Base-by-base conservation (phyloP, 2,329 filamentous ascomycete genomes). In the Falciphora oryzae region DNA sequence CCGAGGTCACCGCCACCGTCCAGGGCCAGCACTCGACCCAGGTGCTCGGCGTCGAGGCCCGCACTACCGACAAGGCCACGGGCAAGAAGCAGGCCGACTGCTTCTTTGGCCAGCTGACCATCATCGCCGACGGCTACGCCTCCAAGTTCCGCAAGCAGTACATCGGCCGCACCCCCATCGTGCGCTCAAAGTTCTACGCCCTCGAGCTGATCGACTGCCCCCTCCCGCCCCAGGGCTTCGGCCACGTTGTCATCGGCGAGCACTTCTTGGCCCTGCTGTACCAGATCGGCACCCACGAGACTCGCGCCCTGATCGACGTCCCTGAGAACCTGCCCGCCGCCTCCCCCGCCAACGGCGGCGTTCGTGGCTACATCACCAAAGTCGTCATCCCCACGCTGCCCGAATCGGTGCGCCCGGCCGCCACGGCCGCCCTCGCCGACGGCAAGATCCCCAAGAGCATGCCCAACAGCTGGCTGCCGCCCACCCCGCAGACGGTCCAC, bases 231-330 rank as follows among this genome's bases (percentile, higher is more conserved):
- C 85, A 88, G 1, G 81, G 87, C 67, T 91, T 92, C 74, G 95
- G 94, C 27, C 93, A 96, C 76, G 94, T 99, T 68, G 82, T 97
- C 64, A 90, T 99, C 67, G 89, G 89, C 71, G 85, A 91, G 68
- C 84, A 86, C 59, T 81, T 76, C 67, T 94, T 95, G 0, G 87
- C 97, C 44, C 87, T 99, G 29, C 85, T 99, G 65, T 99, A 99
- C 81, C 95, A 98, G 79, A 99, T 99, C 74, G 94, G 95, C 73
- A 90, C 92, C 5, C 93, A 90, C 78, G 95, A 98, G 79, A 99
- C 95, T 1, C 88, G 95, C 68, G 91, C 90, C 16, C 85, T 99
- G 28, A 86, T 98, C 71, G 93, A 98, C 75, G 87, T 98, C 16
- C 94, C 94, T 5, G 85, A 89, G 35, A 86, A 89, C 72, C 82